Conservation (phyloP, 148 eudicot genomes). For the Camellia sinensis region DNA sequence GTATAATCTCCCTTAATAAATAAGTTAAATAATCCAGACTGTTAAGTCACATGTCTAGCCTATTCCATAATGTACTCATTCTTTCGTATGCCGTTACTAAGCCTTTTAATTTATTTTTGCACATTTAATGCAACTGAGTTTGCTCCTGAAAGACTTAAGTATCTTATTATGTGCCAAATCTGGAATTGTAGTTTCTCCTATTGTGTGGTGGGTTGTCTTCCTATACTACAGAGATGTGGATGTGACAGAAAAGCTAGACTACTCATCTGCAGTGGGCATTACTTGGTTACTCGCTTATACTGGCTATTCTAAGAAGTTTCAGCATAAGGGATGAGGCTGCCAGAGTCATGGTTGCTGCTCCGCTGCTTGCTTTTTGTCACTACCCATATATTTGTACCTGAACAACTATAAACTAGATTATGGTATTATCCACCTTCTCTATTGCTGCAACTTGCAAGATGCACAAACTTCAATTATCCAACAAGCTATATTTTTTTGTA, state of each 20-base stretch:
- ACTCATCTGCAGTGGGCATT: conserved; percentile 79
- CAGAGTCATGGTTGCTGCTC: conserved; percentile 82
- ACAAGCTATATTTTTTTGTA: too few relatives aligned
- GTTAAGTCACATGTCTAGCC: neutral
- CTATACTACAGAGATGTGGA: conserved; percentile 86
- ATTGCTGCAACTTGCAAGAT: too few relatives aligned
- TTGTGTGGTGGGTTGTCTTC: neutral
- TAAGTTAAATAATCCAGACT: neutral
- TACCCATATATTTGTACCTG: conserved; percentile 80
- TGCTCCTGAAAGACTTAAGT: neutral
- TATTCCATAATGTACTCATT: neutral
- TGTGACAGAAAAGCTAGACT: conserved; percentile 78
- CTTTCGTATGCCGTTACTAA: neutral
- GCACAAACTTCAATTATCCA: too few relatives aligned
- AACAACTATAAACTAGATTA: conserved; percentile 67
- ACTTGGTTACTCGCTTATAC: conserved; percentile 73
- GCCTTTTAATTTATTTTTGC: neutral
- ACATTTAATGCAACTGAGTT: neutral
- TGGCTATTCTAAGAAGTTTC: conserved; percentile 75
- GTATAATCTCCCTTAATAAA: neutral
- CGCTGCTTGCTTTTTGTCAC: conserved; percentile 57
- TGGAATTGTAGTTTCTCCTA: neutral
- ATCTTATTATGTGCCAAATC: neutral
- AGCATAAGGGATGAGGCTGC: conserved; percentile 57
- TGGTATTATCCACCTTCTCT: conserved; percentile 46